phyloP scores from a whole-genome alignment of 2,329 filamentous ascomycete genomes.

The Aspergillus sp. region DNA sequence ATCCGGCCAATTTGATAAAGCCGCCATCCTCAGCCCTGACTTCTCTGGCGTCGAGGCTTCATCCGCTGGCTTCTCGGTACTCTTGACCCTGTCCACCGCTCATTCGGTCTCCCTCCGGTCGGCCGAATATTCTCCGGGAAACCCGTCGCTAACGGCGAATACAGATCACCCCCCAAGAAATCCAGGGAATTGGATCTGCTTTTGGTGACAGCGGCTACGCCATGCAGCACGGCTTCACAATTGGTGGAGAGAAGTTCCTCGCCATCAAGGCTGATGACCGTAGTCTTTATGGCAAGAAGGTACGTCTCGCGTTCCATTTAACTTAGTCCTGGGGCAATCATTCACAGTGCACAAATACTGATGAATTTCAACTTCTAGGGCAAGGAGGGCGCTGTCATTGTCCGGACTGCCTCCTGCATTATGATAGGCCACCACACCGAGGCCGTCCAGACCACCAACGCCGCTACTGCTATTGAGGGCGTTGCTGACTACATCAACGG shows the following conservation, averaged over 20 bases:
- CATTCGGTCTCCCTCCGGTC: background rate
- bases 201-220: slow-evolving; percentile 54
- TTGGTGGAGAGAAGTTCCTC: slow-evolving; percentile 77
- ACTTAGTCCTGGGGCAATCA: background rate
- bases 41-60: slow-evolving; percentile 80
- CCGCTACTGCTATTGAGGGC: slow-evolving; percentile 75
- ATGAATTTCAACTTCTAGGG: slow-evolving; percentile 52
- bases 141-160: slow-evolving; percentile 6
- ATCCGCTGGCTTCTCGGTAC: slow-evolving; percentile 70
- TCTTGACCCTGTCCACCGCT: slow-evolving; percentile 24
- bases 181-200: slow-evolving; percentile 53
- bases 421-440: slow-evolving; percentile 86
- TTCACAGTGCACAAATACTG: background rate
- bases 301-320: slow-evolving; percentile 43
- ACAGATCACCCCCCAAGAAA: slow-evolving; percentile 55
- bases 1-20: slow-evolving; percentile 77
- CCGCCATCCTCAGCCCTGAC: slow-evolving; percentile 76
- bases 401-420: slow-evolving; percentile 86
- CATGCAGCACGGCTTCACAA: slow-evolving; percentile 64
- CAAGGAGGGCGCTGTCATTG: slow-evolving; percentile 75
- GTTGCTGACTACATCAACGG: slow-evolving; percentile 78
- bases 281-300: slow-evolving; percentile 83
- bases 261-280: slow-evolving; percentile 72
- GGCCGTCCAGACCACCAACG: slow-evolving; percentile 68
- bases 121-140: background rate